phyloP scores from a whole-genome alignment of 1,284 basidiomycete genomes.

The Meira miltonrushii region DNA sequence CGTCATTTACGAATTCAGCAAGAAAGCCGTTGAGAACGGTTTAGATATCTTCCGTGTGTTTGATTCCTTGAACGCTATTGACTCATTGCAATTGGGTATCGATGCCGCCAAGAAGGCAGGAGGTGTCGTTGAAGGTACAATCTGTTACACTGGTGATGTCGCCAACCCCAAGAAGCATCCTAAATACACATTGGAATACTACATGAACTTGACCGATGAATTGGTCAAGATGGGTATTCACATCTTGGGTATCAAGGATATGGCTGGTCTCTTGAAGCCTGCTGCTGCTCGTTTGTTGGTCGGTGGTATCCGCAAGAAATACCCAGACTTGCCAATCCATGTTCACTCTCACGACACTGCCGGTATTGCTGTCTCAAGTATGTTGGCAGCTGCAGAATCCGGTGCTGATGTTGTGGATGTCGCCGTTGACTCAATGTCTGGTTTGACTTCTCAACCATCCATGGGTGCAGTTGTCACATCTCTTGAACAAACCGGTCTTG shows the following conservation, averaged over 20 bases:
- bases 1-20: conserved; percentile 81
- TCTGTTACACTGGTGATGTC: conserved; percentile 98
- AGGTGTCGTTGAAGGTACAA: conserved; percentile 79
- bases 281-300: conserved; percentile 88
- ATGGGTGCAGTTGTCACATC: conserved; percentile 95
- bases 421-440: conserved; percentile 93
- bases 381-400: conserved; percentile 90
- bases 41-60: conserved; percentile 99
- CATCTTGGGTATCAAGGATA: conserved; percentile 97
- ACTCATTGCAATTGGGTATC: conserved; percentile 59
- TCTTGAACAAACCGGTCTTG: conserved; percentile 87
- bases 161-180: conserved; percentile 82
- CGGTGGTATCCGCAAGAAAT: conserved; percentile 86
- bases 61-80: conserved; percentile 68
- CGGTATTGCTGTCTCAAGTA: conserved; percentile 91
- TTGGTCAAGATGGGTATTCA: conserved; percentile 94
- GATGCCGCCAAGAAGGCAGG: conserved; percentile 99
- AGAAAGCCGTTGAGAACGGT: conserved; percentile 92
- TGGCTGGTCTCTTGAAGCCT: conserved; percentile 97
- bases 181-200: conserved; percentile 98
- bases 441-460: conserved; percentile 93
- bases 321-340: conserved; percentile 97
- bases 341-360: conserved; percentile 99
- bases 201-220: conserved; percentile 90
- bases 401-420: conserved; percentile 98